Percentiles rank a stretch among this genome's conserved stretches.
phyloP scores from a whole-genome alignment of 371 early-diverging fungal genomes.

The Dichotomocladium elegans region DNA sequence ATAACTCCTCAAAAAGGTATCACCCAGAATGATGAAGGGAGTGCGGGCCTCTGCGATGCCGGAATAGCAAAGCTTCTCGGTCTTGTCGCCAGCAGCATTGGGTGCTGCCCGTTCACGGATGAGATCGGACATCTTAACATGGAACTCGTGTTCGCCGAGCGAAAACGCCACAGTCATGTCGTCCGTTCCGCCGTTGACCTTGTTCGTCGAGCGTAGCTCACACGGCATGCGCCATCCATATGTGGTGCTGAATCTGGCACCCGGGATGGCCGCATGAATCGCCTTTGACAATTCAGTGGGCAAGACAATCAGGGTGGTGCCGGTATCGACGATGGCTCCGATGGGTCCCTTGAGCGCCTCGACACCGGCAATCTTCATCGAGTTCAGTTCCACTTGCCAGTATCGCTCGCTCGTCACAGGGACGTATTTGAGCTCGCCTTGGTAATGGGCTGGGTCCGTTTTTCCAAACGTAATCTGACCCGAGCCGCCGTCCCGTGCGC shows the following conservation, averaged over 20 bases:
- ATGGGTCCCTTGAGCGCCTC: constrained; percentile 13
- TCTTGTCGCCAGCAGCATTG: background rate
- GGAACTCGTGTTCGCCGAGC: constrained; percentile 16
- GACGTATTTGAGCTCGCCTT: constrained; percentile 43
- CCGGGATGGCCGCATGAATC: constrained; percentile 40
- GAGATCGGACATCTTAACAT: constrained; percentile 6
- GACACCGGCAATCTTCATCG: constrained; percentile 25
- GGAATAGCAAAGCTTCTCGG: constrained; percentile 28
- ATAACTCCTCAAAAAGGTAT: constrained; percentile 29
- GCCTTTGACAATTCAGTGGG: constrained; percentile 29
- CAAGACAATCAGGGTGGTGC: constrained; percentile 23
- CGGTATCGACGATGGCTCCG: constrained; percentile 40
- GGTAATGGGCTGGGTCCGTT: constrained; percentile 28
- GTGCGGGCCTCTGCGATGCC: constrained; percentile 30
- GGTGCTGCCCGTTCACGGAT: constrained; percentile 21
- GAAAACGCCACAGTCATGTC: constrained; percentile 11
- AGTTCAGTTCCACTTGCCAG: constrained; percentile 48
- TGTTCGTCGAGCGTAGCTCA: constrained; percentile 13
- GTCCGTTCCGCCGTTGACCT: background rate
- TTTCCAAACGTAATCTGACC: constrained; percentile 42
- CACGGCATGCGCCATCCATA: constrained; percentile 45
- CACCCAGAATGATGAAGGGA: constrained; percentile 25
- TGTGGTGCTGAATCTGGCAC: constrained; percentile 20
- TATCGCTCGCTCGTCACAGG: constrained; percentile 35
- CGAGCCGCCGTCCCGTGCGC: constrained; percentile 23